Evolutionary conservation across 2,329 filamentous ascomycete species (phyloP).

Genomic region (Botryotinia globosa): DNA sequence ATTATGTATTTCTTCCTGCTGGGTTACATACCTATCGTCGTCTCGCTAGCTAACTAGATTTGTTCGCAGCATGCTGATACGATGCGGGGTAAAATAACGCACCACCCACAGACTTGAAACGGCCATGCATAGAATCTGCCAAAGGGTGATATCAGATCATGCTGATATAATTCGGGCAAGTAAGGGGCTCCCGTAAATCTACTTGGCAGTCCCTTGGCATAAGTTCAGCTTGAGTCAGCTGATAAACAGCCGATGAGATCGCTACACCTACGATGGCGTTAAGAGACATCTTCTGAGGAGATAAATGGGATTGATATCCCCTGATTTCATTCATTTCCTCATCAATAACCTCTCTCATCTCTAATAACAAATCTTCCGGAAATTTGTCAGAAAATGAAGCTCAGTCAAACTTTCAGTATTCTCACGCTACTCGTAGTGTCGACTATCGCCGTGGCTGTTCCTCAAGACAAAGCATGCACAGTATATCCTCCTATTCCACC

Average conservation of each 20-base stretch:
- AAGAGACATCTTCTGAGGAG: not conserved
- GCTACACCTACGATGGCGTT: not conserved
- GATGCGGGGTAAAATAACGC: not conserved
- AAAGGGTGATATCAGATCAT: not conserved
- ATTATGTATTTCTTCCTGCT: not conserved
- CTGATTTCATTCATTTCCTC: not conserved
- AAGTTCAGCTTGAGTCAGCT: conserved; percentile 8
- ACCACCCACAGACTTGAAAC: not conserved
- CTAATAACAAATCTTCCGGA: not conserved
- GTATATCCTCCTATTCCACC: not conserved
- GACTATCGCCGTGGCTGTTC: not conserved
- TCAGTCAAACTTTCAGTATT: conserved; percentile 10
- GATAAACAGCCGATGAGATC: conserved; percentile 13
- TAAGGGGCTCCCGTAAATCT: conserved; percentile 15
- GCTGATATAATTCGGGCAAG: not conserved
- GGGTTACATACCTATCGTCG: not conserved
- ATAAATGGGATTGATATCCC: not conserved
- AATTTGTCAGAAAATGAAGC: conserved; percentile 6
- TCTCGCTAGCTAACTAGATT: not conserved
- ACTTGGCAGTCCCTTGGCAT: conserved; percentile 17
- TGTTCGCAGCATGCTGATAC: not conserved
- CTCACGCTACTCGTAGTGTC: not conserved
- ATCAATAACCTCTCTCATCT: not conserved
- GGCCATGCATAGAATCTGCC: not conserved
- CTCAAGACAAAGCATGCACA: conserved; percentile 3